Conservation (phyloP, 768 basidiomycete species). For the Rickenella mellea region DNA sequence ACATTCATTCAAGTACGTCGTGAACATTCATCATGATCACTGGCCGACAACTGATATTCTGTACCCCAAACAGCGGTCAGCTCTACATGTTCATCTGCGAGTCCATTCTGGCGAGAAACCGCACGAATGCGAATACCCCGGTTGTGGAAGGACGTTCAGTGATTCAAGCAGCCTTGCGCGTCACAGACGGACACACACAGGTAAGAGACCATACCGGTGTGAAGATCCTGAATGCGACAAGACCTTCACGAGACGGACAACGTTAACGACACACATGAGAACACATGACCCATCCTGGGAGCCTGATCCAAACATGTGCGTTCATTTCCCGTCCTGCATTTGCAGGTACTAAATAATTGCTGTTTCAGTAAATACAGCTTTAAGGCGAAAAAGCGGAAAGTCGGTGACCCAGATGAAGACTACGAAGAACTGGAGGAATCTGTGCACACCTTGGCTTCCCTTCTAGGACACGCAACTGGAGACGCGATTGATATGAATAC, state of each 20-base stretch:
- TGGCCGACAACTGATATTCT: neutral
- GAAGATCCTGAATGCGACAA: conserved; percentile 77
- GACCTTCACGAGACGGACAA: conserved; percentile 81
- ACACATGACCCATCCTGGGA: conserved; percentile 82
- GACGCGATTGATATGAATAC: conserved; percentile 24
- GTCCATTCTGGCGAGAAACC: conserved; percentile 93
- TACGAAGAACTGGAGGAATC: conserved; percentile 62
- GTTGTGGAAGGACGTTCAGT: conserved; percentile 79
- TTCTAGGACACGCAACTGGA: conserved; percentile 44
- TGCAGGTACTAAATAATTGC: neutral
- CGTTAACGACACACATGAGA: conserved; percentile 79
- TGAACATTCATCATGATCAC: neutral
- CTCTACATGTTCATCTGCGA: conserved; percentile 78
- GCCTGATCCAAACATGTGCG: conserved; percentile 75
- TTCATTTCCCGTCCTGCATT: conserved; percentile 11
- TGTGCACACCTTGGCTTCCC: conserved; percentile 63
- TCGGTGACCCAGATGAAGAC: conserved; percentile 34
- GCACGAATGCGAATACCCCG: conserved; percentile 83
- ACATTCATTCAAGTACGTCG: conserved; percentile 78
- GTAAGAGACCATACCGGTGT: conserved; percentile 80
- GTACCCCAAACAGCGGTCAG: conserved; percentile 55
- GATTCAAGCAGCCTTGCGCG: conserved; percentile 89
- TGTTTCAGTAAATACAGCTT: conserved; percentile 37
- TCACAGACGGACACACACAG: conserved; percentile 83
- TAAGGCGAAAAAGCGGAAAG: conserved; percentile 53